These are phyloP conservation scores for Tulasnella sp. DNA, from an alignment of 768 basidiomycete genomes.

Conservation along the genomic window DNA sequence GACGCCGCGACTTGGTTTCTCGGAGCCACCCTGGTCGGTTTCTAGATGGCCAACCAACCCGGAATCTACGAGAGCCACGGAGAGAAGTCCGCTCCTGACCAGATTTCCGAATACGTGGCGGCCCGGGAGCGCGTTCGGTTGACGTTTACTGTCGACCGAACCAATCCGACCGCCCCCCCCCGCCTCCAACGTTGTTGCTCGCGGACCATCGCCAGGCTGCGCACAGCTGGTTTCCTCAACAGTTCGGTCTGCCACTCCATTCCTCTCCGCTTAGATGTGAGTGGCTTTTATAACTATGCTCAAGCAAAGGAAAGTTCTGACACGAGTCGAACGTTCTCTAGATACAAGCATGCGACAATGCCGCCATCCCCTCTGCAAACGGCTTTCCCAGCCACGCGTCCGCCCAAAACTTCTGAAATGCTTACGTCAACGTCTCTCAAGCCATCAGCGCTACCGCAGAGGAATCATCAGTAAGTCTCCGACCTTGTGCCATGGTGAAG, in stretches of 20 bases:
- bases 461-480: not conserved
- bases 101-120: constrained; percentile 41
- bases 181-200: constrained; percentile 47
- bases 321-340: not conserved
- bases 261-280: constrained; percentile 5
- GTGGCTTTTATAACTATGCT: not conserved
- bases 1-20: too few relatives aligned
- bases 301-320: too few relatives aligned
- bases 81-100: constrained; percentile 39
- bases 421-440: constrained; percentile 28
- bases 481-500: too few relatives aligned
- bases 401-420: constrained; percentile 19
- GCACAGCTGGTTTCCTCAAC: constrained; percentile 43
- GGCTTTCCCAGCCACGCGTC: constrained; percentile 26
- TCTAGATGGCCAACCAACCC: too few relatives aligned
- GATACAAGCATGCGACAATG: constrained; percentile 20
- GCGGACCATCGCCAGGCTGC: constrained; percentile 43
- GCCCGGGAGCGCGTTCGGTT: constrained; percentile 37
- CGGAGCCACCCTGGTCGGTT: too few relatives aligned
- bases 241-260: constrained; percentile 38
- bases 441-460: too few relatives aligned
- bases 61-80: constrained; percentile 37
- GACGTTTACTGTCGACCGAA: constrained; percentile 28
- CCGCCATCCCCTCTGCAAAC: not conserved
- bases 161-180: constrained; percentile 44